Base-by-base conservation (phyloP, 1,284 basidiomycete species). In the Tetrapyrgos nigripes region DNA sequence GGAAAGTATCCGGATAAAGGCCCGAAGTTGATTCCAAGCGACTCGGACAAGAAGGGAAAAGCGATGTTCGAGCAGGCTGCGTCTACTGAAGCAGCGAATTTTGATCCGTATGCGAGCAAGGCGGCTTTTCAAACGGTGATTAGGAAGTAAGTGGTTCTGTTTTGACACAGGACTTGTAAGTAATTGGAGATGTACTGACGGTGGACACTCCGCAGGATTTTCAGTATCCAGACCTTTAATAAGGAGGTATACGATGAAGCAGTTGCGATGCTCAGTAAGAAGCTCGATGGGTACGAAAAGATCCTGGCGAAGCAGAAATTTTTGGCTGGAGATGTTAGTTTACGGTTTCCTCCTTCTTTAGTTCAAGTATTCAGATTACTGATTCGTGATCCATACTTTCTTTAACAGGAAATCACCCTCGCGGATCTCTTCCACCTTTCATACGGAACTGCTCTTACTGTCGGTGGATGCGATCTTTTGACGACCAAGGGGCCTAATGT, bases 231-330 rank as follows among this genome's bases (percentile, higher is more conserved):
- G 66, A n/a, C n/a, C n/a, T n/a, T n/a, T n/a, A n/a, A 78, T 66
- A 50, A 63, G 37, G 62, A 37, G 13, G 64, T 63, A 3, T 71
- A 73, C 29, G 59, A 70, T 19, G 61, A 64, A 10, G 65, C 69
- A 21, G 66, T 68, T 29, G 59, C 50, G 1, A 63, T 40, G 2
- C 67, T 81, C 13, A 63, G 70, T 14, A 35, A 48, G 24, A 75
- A 73, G 49, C 68, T 82, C 23, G 63, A 73, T 19, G 77, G 64
- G 8, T 80, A 80, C 65, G 79, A 81, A 62, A 53, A 53, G 14
- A 71, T 82, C 54, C 67, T 82, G 13, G 59, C 67, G 49, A 78
- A 75, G 65, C 70, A 75, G 40, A 73, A 70, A 55, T 80, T 75
- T 61, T 62, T 79, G 21, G 77, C 72, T 33, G 79, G 79, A 10